Base-by-base conservation (phyloP, 257 asterid genomes). In the Nicotiana tomentosiformis region DNA sequence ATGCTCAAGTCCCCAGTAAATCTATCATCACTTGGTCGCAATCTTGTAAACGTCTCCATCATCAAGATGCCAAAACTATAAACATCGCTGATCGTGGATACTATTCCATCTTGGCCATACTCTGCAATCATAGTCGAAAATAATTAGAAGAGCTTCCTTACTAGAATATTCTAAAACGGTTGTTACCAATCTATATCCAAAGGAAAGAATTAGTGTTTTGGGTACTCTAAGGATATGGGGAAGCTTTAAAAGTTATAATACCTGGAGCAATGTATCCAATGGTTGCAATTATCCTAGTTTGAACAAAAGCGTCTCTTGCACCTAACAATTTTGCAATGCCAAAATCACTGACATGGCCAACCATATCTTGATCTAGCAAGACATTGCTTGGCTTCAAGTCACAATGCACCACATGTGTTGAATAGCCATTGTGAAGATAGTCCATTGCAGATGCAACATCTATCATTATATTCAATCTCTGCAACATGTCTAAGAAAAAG, bases 341-440 rank as follows among this genome's bases (percentile, higher is more conserved):
- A 39, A 77, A 77, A 77, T 77, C 81, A 55, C 29, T 57, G 8
- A 77, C 81, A 77, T 77, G 66, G 37, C 10, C 81, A 53, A 55
- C 81, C 81, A 77, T 77, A 3, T 53, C 66, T 18, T 77, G 29
- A 53, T 77, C 81, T 53, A 69, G 16, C 49, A 51, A 51, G 43
- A 77, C 65, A 55, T 77, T 33, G 62, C 16, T 51, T 16, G 26
- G 81, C 43, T 51, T 57, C 18, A 55, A 1, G 66, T 51, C 64
- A 10, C 66, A 15, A 14, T 77, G 66, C 55, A 77, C 62, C 51
- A 53, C 62, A 0, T 29, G 10, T 77, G 51, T 51, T 15, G 81
- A 77, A 51, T 15, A 29, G 1, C 81, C 66, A 77, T 3, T 55
- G 51, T 18, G 66, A 29, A 77, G 29, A 53, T 12, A 69, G 33